Base-by-base conservation (phyloP, 805 yeast genomes). In the Metschnikowia cubensis region DNA sequence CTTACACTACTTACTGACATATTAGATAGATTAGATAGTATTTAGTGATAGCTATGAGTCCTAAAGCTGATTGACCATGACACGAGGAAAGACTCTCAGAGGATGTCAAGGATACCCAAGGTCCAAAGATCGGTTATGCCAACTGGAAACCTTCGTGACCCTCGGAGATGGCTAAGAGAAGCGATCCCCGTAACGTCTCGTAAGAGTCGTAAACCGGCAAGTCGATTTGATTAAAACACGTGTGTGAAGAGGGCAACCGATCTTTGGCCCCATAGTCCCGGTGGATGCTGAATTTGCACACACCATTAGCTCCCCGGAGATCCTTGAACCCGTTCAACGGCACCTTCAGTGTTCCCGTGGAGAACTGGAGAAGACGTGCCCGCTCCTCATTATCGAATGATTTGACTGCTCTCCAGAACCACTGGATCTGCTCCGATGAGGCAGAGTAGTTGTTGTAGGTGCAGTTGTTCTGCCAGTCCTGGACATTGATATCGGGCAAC, bases 331-430 rank as follows among this genome's bases (percentile, higher is more conserved):
- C 99, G 61, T 87, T 87, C 54, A 91, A 75, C 21, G 99, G 99
- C 7, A 94, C 98, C 67, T 91, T 90, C 54, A 95, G 85, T 0
- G 99, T 92, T 52, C 99, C 99, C 0, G 99, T 94, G 1, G 95
- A 92, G 74, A 94, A 94, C 65, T 94, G 99, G 51, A 94, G 72
- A 56, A 94, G 71, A 63, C 90, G 91, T 7, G 99, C 99, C 44
- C 96, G 77, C 64, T 94, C 97, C 65, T 94, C 99, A 15, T 80
- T 80, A 61, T 89, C 97, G 69, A 94, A 94, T 0, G 97, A 88
- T 60, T 89, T 82, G 13, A 94, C 97, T 1, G 97, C 96, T 63
- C 97, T 77, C 99, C 99, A 94, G 70, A 94, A 94, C 88, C 97
- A 92, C 62, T 86, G 90, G 50, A 94, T 84, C 63, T 91, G 97